Evolutionary conservation across 345 rosid species (phyloP).

Genomic region (Ceriops decandra): DNA sequence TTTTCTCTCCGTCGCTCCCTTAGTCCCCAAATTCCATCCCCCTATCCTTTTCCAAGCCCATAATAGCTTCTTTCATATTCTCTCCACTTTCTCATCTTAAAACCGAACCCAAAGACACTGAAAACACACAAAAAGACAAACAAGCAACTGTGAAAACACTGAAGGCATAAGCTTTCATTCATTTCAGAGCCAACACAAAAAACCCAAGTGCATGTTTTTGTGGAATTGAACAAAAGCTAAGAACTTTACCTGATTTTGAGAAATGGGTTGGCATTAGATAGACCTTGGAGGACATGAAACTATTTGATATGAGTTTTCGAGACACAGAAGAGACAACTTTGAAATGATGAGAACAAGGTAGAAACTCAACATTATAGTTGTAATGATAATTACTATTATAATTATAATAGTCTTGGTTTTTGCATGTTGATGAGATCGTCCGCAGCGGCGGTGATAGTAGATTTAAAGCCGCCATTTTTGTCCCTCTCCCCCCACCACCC

Average conservation of each 20-base stretch:
- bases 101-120: background rate
- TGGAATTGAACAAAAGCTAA: background rate
- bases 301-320: constrained; percentile 6
- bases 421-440: background rate
- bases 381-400: background rate
- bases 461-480: constrained; percentile 2
- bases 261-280: constrained; percentile 29
- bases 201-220: background rate
- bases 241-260: constrained; percentile 40
- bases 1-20: too few relatives aligned
- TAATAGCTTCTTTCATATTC: background rate
- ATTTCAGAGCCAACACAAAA: background rate
- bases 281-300: constrained; percentile 17
- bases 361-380: background rate
- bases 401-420: background rate
- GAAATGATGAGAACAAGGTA: constrained; percentile 11
- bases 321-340: constrained; percentile 15
- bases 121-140: background rate
- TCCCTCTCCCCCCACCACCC: background rate
- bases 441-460: background rate
- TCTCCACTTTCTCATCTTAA: background rate
- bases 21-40: background rate
- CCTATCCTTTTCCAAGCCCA: too few relatives aligned
- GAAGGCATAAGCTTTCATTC: background rate
- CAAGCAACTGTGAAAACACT: background rate